phyloP scores from a whole-genome alignment of 1,284 basidiomycete species.

The Papiliotrema flavescens region DNA sequence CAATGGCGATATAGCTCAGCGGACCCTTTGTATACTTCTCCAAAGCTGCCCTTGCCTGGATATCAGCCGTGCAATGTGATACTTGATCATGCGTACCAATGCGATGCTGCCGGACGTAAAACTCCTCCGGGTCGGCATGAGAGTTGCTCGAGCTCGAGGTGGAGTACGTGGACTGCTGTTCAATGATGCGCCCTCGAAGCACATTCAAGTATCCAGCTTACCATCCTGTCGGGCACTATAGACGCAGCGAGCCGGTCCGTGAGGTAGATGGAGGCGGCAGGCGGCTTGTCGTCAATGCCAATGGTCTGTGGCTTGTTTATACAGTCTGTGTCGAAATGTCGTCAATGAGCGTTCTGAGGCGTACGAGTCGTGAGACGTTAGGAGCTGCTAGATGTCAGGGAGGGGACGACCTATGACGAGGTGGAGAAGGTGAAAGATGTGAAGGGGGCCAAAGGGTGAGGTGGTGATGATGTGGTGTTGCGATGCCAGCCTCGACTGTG shows the following conservation, averaged over 20 bases:
- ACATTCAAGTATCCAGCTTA: no score
- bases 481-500: neutral
- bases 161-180: slow-evolving; percentile 10
- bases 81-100: slow-evolving; percentile 63
- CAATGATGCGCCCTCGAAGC: no score
- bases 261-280: no score
- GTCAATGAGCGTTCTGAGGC: no score
- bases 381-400: no score
- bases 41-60: slow-evolving; percentile 90
- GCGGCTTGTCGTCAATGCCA: no score
- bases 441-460: no score
- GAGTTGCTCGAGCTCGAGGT: slow-evolving; percentile 14
- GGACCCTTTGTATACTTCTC: slow-evolving; percentile 95
- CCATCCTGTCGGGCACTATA: no score
- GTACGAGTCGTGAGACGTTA: neutral
- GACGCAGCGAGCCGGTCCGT: no score
- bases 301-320: no score
- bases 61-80: slow-evolving; percentile 5
- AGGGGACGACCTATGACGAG: no score
- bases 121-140: slow-evolving; percentile 76
- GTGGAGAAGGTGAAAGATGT: neutral
- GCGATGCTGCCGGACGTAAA: slow-evolving; percentile 93
- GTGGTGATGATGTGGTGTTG: neutral
- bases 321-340: no score
- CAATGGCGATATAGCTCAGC: slow-evolving; percentile 14